Percentiles rank a stretch among this genome's conserved stretches.
Conservation (phyloP, 1,139 yeast species). For the Blastobotrys capitulatus region DNA sequence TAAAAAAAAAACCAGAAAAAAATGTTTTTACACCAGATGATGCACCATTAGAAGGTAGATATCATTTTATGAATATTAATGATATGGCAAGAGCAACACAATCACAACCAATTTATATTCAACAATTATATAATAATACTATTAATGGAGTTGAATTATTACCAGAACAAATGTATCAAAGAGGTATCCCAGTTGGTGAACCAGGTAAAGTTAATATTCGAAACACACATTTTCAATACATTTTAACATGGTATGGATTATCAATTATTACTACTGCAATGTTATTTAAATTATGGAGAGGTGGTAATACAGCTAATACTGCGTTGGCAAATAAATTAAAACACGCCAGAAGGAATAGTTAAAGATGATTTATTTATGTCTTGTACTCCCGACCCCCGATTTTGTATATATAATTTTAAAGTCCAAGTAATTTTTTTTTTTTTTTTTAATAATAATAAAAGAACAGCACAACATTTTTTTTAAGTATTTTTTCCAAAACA, state of each 20-base stretch:
- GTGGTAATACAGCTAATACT: constrained; percentile 16
- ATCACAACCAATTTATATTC: constrained; percentile 69
- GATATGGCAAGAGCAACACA: constrained; percentile 72
- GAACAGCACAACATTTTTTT: constrained; percentile 5
- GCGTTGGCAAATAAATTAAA: constrained; percentile 11
- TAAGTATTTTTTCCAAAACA: neutral
- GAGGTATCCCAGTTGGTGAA: constrained; percentile 90
- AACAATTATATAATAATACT: constrained; percentile 43
- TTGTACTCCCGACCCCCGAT: neutral
- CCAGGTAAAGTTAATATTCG: constrained; percentile 71
- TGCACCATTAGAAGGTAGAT: constrained; percentile 54
- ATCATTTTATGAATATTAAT: constrained; percentile 65
- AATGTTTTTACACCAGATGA: constrained; percentile 76
- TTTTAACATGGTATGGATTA: constrained; percentile 93
- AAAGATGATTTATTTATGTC: neutral
- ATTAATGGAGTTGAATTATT: constrained; percentile 26
- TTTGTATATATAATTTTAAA: too few relatives aligned
- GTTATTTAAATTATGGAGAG: constrained; percentile 47
- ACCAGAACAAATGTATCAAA: constrained; percentile 40
- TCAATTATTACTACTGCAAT: constrained; percentile 65
- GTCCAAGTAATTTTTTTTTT: neutral
- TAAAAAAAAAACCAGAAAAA: constrained; percentile 64
- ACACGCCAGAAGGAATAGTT: constrained; percentile 15
- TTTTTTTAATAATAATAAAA: neutral
- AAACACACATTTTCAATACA: constrained; percentile 87